Base-by-base conservation (phyloP, 441 rosid genomes). In the Populus tomentosa region DNA sequence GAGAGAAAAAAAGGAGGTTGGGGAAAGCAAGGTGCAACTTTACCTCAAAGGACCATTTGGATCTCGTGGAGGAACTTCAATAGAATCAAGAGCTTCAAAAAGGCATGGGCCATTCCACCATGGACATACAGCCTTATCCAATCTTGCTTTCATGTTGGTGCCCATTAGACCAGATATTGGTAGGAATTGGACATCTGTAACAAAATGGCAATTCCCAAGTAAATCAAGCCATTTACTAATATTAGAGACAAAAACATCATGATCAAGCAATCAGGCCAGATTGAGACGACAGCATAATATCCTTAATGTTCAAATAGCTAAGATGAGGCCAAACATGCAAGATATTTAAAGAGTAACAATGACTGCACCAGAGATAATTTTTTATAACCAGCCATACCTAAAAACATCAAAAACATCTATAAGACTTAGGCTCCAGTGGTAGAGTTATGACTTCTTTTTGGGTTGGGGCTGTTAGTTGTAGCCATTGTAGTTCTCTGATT, bases 61-160 rank as follows among this genome's bases (percentile, higher is more conserved):
- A 85, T 96, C 98, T 74, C 96, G 89, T 38, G 70, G 84, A 77
- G 98, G 98, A 83, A 88, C 84, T 85, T 92, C 96, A 83, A 94
- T 84, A 33, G 85, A 40, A 85, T 94, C 98, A 73, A 96, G 94
- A 69, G 86, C 97, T 82, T 96, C 98, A 73, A 96, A 92, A 64
- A 94, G 93, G 83, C 97, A 89, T 0, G 92, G 94, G 35, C 98
- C 98, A 81, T 86, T 86, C 98, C 97, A 96, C 99, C 99, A 96
- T 16, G 92, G 78, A 80, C 96, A 96, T 10, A 81, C 36, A 30
- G 81, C 85, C 80, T 84, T 90, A n/a, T 87, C 97, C 85, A 96
- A 33, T 86, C 84, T 85, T 61, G 85, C 85, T 82, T 90, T 89
- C 86, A 96, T 88, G 85, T 96, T 94, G 46, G 85, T 1, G 56